phyloP scores from a whole-genome alignment of 805 yeast species.

The Nakazawaea siamensis region DNA sequence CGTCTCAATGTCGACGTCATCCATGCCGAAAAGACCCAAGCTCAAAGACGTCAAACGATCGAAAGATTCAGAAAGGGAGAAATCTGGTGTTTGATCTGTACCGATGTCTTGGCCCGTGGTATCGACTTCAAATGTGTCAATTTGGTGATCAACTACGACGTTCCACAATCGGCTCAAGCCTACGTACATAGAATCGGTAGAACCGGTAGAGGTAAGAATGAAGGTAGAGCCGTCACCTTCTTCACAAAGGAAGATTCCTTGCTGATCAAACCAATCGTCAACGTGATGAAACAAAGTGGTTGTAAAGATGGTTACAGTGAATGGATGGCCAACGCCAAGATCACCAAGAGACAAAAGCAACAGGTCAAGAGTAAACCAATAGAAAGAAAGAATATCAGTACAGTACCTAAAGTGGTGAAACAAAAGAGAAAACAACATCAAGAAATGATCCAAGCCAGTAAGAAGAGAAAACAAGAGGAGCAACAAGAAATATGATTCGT shows the following conservation, averaged over 20 bases:
- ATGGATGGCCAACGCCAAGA: conserved; percentile 76
- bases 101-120: conserved; percentile 95
- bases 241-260: conserved; percentile 84
- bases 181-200: conserved; percentile 98
- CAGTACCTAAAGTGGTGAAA: conserved; percentile 67
- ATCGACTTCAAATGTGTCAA: conserved; percentile 95
- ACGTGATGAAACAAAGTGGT: conserved; percentile 94
- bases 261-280: conserved; percentile 74
- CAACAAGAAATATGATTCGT: neutral
- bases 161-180: conserved; percentile 88
- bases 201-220: conserved; percentile 91
- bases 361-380: conserved; percentile 46
- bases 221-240: conserved; percentile 84
- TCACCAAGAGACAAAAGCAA: conserved; percentile 56
- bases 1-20: conserved; percentile 90
- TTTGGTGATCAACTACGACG: conserved; percentile 91
- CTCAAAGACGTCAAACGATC: conserved; percentile 79
- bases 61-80: conserved; percentile 84
- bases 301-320: conserved; percentile 49
- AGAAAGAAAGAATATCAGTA: conserved; percentile 70
- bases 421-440: conserved; percentile 52
- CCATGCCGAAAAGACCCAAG: conserved; percentile 87
- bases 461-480: conserved; percentile 39
- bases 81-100: conserved; percentile 92
- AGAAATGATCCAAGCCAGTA: conserved; percentile 73